Base-by-base conservation (phyloP, 768 basidiomycete species). In the Pleurotus platypus region DNA sequence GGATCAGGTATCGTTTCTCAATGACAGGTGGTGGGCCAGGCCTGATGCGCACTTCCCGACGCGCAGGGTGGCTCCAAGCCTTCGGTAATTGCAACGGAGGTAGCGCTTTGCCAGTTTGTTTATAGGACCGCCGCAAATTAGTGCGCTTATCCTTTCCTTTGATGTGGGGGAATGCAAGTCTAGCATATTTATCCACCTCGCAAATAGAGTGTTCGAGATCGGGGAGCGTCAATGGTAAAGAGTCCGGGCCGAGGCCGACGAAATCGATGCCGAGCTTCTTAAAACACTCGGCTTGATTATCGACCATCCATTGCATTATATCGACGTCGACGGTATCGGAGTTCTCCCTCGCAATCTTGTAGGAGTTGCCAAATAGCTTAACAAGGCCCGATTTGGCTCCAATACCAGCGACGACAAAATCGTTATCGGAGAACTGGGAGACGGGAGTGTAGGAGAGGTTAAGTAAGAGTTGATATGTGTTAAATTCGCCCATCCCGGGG, bases 161-260 rank as follows among this genome's bases (percentile, higher is more conserved):
- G 56, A 84, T 64, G 9, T 68, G 40, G 2, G 83, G 81, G 66
- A 83, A 79, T 16, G 69, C 73, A n/a, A 71, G 72, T 46, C 89
- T 85, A 42, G 83, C 75, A 64, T 91, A 92, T 65, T 91, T 89
- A 71, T 90, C 87, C 46, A 87, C 76, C 66, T 92, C 90, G 70
- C 90, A 92, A 13, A 92, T 70, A 1, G 84, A 76, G 66, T 92
- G 90, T 71, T 92, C 90, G 54, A 92, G 73, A 66, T 92, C 90
- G 38, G 84, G 81, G 49, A 90, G 71, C 61, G 78, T 76, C 76
- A 87, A 82, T 5, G 80, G 79, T 11, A 80, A 72, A 13, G 65
- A 62, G 2, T 76, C 58, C 0, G 78, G 75, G 15, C 85, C 82
- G 9, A 87, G 70, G 15, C 78, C 79, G 0, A 76, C 70, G 60